phyloP scores from a whole-genome alignment of 2,329 filamentous ascomycete species.

The Colletotrichum costaricense region DNA sequence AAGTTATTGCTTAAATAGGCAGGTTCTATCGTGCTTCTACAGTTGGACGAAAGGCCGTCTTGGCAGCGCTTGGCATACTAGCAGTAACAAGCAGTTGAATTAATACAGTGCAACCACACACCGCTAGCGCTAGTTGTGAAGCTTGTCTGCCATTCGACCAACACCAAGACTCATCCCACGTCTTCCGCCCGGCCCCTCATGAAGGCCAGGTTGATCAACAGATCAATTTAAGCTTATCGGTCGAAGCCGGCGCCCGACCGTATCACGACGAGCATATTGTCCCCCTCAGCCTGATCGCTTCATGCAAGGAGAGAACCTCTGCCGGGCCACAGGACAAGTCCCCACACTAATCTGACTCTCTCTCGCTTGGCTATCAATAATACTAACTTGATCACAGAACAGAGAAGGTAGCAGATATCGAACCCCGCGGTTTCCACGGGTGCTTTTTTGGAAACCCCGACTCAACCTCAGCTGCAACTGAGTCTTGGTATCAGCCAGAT shows the following conservation, averaged over 20 bases:
- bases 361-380: not conserved
- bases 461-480: not conserved
- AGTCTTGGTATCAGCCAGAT: conserved; percentile 5
- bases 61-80: conserved; percentile 23
- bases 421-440: not conserved
- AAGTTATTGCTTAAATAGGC: conserved; percentile 9
- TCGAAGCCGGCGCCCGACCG: not conserved
- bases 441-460: not conserved
- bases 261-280: not conserved
- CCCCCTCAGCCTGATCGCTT: not conserved
- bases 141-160: conserved; percentile 12
- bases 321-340: not conserved
- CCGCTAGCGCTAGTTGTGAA: conserved; percentile 6
- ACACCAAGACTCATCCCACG: conserved; percentile 19
- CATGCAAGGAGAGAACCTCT: not conserved
- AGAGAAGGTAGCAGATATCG: not conserved
- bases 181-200: not conserved
- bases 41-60: conserved; percentile 24
- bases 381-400: not conserved
- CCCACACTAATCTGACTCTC: not conserved
- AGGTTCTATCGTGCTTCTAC: conserved; percentile 16
- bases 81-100: not conserved
- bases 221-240: not conserved
- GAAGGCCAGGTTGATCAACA: not conserved
- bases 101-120: conserved; percentile 11